A percentile compares a stretch with the other conserved stretches of the same genome.
Conservation (phyloP, 148 eudicot genomes). For the Salicornia ramosissima region DNA sequence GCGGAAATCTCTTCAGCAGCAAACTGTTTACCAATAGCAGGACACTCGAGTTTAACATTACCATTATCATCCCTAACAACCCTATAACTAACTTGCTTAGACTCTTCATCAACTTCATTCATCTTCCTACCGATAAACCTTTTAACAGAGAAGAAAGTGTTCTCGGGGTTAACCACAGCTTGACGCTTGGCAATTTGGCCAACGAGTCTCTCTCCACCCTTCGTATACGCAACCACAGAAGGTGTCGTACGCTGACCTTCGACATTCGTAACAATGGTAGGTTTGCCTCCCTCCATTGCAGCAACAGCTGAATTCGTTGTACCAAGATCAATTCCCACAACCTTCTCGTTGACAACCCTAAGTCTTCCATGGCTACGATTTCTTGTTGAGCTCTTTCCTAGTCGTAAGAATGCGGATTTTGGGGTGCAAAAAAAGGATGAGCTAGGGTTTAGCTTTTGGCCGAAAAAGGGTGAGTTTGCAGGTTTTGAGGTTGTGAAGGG, state of each 20-base stretch:
- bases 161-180: constrained; percentile 90
- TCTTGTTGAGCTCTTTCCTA: constrained; percentile 21
- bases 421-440: constrained; percentile 25
- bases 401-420: constrained; percentile 28
- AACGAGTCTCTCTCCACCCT: constrained; percentile 71
- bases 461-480: constrained; percentile 14
- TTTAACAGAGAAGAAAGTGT: constrained; percentile 86
- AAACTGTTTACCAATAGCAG: constrained; percentile 87
- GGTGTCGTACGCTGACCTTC: constrained; percentile 98
- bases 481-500: constrained; percentile 17
- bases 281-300: constrained; percentile 98
- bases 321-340: constrained; percentile 91
- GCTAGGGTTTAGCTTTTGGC: constrained; percentile 20
- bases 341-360: constrained; percentile 67
- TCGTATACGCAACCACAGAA: constrained; percentile 91
- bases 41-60: constrained; percentile 91
- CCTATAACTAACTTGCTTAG: constrained; percentile 78
- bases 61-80: constrained; percentile 90
- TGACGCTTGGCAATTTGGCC: constrained; percentile 96
- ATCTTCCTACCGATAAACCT: constrained; percentile 91
- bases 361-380: constrained; percentile 10
- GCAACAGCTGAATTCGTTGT: constrained; percentile 96
- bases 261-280: constrained; percentile 78
- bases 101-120: constrained; percentile 96
- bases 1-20: constrained; percentile 98